Percentiles rank a stretch among this genome's conserved stretches.
Conservation (phyloP, 345 rosid species). For the Hibiscus syriacus region DNA sequence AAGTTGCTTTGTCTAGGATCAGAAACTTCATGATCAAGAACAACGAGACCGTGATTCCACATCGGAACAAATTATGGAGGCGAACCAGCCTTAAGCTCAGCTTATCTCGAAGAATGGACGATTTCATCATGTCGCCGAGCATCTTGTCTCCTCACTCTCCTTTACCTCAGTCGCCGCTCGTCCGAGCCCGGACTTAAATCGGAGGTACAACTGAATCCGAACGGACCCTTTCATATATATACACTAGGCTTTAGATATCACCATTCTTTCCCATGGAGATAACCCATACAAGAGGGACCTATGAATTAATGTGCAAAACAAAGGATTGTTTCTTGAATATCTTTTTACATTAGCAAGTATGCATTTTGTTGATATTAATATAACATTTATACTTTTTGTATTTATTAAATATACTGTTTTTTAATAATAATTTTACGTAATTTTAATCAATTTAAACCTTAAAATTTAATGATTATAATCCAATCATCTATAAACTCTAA, state of each 20-base stretch:
- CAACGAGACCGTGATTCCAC: conserved; percentile 29
- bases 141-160: conserved; percentile 69
- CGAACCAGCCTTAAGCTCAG: conserved; percentile 66
- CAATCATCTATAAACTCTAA: too few relatives aligned
- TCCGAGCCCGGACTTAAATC: conserved; percentile 47
- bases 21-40: conserved; percentile 33
- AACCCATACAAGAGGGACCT: neutral
- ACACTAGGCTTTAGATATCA: neutral
- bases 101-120: conserved; percentile 48
- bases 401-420: too few relatives aligned
- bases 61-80: conserved; percentile 38
- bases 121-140: conserved; percentile 31
- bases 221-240: neutral
- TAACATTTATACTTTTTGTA: neutral
- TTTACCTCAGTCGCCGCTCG: conserved; percentile 62
- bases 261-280: conserved; percentile 10
- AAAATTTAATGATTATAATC: too few relatives aligned
- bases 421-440: too few relatives aligned
- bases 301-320: conserved; percentile 1
- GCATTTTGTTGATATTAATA: neutral
- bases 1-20: conserved; percentile 63
- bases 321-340: neutral
- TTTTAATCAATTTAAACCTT: too few relatives aligned
- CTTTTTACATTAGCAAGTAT: neutral
- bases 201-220: neutral